These are phyloP conservation scores for Tanacetum coccineum DNA, from an alignment of 129 eudicot genomes.

Conservation along the genomic window DNA sequence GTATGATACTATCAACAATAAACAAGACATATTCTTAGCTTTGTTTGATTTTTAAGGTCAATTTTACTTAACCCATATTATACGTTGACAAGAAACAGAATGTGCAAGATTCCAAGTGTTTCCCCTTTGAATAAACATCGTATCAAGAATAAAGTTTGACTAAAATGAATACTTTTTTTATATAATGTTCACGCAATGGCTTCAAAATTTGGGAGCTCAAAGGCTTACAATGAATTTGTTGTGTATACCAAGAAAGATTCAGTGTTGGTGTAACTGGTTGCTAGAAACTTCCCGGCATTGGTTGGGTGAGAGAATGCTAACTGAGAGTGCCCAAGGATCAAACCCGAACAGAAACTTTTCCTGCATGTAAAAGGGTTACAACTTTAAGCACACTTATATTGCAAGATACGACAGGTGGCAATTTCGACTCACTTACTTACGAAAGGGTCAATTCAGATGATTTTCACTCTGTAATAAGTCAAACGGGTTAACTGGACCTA, in stretches of 20 bases:
- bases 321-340: constrained; percentile 38
- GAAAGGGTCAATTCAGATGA: not conserved
- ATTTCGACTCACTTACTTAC: not conserved
- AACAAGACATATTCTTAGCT: not conserved
- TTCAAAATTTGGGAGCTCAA: constrained; percentile 3
- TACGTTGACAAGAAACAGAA: constrained; percentile 2
- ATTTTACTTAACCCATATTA: too few species aligned
- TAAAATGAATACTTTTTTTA: not conserved
- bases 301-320: constrained; percentile 85
- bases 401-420: not conserved
- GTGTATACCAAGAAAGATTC: constrained; percentile 71
- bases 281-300: constrained; percentile 68
- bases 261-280: constrained; percentile 51
- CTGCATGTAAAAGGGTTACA: constrained; percentile 37
- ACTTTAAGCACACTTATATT: not conserved
- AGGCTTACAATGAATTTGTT: constrained; percentile 30
- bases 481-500: not conserved
- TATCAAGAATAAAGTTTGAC: not conserved
- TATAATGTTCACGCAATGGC: not conserved
- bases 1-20: too few species aligned
- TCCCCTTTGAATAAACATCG: not conserved
- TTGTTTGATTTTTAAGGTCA: not conserved
- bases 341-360: constrained; percentile 55
- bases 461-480: not conserved
- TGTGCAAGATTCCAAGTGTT: not conserved